A percentile compares a stretch with the other conserved stretches of the same genome.
phyloP scores from a whole-genome alignment of 2,329 filamentous ascomycete species.

The Sporothrix phasma region DNA sequence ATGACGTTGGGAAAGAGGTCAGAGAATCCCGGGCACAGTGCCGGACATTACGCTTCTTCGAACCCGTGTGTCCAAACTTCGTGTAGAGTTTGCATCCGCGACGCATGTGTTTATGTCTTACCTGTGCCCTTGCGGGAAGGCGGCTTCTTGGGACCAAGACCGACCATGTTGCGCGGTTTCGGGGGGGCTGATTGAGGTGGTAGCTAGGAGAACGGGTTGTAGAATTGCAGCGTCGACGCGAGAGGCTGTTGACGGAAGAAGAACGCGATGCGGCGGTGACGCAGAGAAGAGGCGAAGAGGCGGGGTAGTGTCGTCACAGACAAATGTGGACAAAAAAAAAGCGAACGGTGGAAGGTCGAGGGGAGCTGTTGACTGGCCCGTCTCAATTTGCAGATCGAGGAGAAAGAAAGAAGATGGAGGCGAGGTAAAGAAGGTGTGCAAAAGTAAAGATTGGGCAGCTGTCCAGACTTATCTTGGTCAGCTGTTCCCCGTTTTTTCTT shows the following conservation, averaged over 20 bases:
- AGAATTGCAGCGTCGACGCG: background rate
- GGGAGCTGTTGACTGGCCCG: background rate
- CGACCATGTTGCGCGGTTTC: constrained; percentile 42
- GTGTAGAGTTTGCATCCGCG: background rate
- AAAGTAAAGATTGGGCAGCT: background rate
- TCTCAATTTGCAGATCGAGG: background rate
- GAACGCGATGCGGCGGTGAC: background rate
- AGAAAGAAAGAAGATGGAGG: background rate
- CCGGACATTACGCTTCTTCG: background rate
- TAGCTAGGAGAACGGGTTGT: background rate
- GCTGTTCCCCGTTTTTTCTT: constrained; percentile 1
- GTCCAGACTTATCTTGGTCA: background rate
- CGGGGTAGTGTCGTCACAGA: background rate
- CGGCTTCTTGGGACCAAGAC: constrained; percentile 51
- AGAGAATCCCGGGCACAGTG: no score
- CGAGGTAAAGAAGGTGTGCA: background rate
- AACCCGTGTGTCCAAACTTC: background rate
- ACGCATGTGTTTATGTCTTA: constrained; percentile 20
- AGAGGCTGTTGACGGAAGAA: background rate
- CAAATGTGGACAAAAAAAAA: background rate
- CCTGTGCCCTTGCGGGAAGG: constrained; percentile 46
- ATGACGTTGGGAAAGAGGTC: no score
- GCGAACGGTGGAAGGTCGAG: background rate
- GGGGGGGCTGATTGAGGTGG: background rate
- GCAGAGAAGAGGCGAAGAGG: background rate